Base-by-base conservation (phyloP, 2,329 filamentous ascomycete species). In the Aspergillus sp. region DNA sequence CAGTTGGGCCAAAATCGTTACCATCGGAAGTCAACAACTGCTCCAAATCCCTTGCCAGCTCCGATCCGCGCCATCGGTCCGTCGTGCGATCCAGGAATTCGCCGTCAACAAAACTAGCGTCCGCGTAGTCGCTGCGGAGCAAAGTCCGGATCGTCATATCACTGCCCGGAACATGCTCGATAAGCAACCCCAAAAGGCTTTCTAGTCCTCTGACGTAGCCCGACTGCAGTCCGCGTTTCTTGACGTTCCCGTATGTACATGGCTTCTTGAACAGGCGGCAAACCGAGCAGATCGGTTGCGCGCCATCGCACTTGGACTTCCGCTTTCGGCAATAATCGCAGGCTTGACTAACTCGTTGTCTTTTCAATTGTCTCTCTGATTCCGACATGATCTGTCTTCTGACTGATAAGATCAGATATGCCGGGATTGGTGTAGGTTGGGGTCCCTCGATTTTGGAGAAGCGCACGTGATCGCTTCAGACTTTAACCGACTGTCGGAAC, bases 171-270 rank as follows among this genome's bases (percentile, higher is more conserved):
- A 79, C 72, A 46, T 78, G 74, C 44, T 80, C 75, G 48, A 86
- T 80, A 1, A 85, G 65, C 74, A 80, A 82, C 9, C 81, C 82
- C n/a, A 85, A 69, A 2, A 80, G 76, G 19, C 83, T 68, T 63
- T 89, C 85, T 15, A 88, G 70, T 0, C 83, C 83, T 15, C 84
- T 76, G 35, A 88, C 83, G 59, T 88, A 87, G 15, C 85, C 85
- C n/a, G 84, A 84, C 56, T 84, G 84, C 13, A 89, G 80, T 2
- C 85, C 85, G 50, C 85, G 76, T 62, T 87, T 45, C 15, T 45
- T 50, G 2, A 48, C 50, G 13, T 46, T 52, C 17, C 54, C 27
- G 42, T 60, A 60, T 6, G 52, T 57, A 35, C 57, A 59, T 4
- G 45, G 37, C 17, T 53, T 51, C 19, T 49, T 48, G 3, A 50